phyloP scores from a whole-genome alignment of 768 basidiomycete species.

The Rhizopogon vesiculosus region DNA sequence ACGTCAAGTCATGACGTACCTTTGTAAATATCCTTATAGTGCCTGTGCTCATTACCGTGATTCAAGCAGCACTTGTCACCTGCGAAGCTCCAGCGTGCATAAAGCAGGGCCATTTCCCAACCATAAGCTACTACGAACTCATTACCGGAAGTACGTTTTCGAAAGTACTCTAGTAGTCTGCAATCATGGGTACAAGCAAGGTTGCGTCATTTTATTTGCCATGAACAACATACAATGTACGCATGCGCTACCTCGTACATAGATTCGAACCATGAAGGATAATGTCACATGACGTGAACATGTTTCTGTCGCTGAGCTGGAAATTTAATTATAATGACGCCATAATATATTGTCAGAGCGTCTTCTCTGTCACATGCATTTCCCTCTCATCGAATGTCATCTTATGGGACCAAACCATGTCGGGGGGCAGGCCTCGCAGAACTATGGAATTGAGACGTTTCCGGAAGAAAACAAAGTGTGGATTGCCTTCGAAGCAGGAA shows the following conservation, averaged over 20 bases:
- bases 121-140: no score
- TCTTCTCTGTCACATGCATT: no score
- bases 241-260: no score
- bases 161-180: not conserved
- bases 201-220: no score
- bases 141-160: not conserved
- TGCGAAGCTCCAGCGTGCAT: not conserved
- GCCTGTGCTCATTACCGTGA: not conserved
- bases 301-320: not conserved
- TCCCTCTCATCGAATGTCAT: conserved; percentile 1
- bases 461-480: conserved; percentile 8
- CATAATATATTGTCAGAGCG: no score
- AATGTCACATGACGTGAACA: not conserved
- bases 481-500: conserved; percentile 8
- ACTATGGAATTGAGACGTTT: conserved; percentile 1
- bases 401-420: conserved; percentile 1
- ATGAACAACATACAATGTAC: no score
- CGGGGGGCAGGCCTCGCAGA: not conserved
- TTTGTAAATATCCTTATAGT: not conserved
- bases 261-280: no score
- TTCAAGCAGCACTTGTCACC: not conserved
- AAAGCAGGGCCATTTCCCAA: no score
- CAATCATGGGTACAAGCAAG: no score
- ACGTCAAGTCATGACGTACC: not conserved
- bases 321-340: not conserved